phyloP scores from a whole-genome alignment of 2,329 filamentous ascomycete genomes.

The Pseudocercospora vitis region DNA sequence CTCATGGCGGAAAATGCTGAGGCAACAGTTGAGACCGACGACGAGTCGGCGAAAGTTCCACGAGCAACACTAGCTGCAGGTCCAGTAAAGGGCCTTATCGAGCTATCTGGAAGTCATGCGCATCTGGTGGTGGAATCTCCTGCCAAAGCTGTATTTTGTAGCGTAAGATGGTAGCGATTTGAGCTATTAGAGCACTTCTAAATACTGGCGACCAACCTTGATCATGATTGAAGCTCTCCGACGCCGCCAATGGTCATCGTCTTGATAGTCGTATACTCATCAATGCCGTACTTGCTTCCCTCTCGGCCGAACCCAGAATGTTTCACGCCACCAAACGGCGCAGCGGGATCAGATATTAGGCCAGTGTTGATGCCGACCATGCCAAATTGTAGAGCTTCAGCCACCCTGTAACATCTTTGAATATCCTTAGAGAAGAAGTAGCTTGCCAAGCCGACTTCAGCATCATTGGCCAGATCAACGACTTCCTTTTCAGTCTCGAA shows the following conservation, averaged over 20 bases:
- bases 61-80: not conserved
- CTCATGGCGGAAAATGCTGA: slow-evolving; percentile 58
- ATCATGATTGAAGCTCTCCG: slow-evolving; percentile 15
- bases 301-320: slow-evolving; percentile 78
- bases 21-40: slow-evolving; percentile 49
- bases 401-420: slow-evolving; percentile 40
- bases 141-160: no score
- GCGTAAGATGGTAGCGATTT: no score
- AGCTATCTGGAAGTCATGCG: no score
- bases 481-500: slow-evolving; percentile 33
- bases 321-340: slow-evolving; percentile 76
- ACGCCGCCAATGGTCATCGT: slow-evolving; percentile 51
- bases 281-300: slow-evolving; percentile 73
- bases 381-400: slow-evolving; percentile 43
- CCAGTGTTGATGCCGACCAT: slow-evolving; percentile 40
- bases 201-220: not conserved
- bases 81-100: no score
- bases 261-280: slow-evolving; percentile 75
- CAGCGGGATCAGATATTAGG: slow-evolving; percentile 28
- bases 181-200: not conserved
- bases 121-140: no score
- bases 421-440: slow-evolving; percentile 42
- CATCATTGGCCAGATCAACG: slow-evolving; percentile 16
- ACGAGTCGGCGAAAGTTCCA: not conserved
- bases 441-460: slow-evolving; percentile 32